Evolutionary conservation across 805 yeast genomes (phyloP).

Genomic region (Suhomyces pyralidae): DNA sequence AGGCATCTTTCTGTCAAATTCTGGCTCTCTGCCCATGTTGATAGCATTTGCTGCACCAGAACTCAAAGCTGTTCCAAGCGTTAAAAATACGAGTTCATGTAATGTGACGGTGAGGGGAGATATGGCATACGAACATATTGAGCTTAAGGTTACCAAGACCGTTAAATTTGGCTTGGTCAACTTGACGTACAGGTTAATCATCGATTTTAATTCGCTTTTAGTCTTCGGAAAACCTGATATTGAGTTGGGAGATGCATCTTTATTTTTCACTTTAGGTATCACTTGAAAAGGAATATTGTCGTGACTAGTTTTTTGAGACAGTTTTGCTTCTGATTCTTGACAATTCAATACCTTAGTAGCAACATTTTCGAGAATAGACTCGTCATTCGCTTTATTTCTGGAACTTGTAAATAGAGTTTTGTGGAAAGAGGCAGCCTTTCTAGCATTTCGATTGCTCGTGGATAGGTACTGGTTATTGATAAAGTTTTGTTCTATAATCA

Average conservation of each 20-base stretch:
- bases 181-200: constrained; percentile 64
- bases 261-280: constrained; percentile 31
- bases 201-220: constrained; percentile 29
- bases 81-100: constrained; percentile 64
- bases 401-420: not conserved
- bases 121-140: constrained; percentile 90
- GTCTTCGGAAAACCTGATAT: constrained; percentile 2
- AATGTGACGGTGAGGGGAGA: constrained; percentile 82
- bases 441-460: not conserved
- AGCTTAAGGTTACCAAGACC: constrained; percentile 80
- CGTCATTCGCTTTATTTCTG: not conserved
- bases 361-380: constrained; percentile 32
- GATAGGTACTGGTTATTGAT: constrained; percentile 28
- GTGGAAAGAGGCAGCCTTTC: not conserved
- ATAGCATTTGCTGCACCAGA: constrained; percentile 96
- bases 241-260: not conserved
- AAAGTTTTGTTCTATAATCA: constrained; percentile 32
- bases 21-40: constrained; percentile 95
- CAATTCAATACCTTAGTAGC: constrained; percentile 46
- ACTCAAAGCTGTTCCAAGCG: constrained; percentile 81
- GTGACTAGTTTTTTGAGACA: constrained; percentile 16
- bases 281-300: constrained; percentile 57
- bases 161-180: constrained; percentile 91
- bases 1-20: constrained; percentile 80
- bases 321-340: constrained; percentile 34